Conservation (phyloP, 1,139 yeast genomes). For the Suhomyces chickasaworum region DNA sequence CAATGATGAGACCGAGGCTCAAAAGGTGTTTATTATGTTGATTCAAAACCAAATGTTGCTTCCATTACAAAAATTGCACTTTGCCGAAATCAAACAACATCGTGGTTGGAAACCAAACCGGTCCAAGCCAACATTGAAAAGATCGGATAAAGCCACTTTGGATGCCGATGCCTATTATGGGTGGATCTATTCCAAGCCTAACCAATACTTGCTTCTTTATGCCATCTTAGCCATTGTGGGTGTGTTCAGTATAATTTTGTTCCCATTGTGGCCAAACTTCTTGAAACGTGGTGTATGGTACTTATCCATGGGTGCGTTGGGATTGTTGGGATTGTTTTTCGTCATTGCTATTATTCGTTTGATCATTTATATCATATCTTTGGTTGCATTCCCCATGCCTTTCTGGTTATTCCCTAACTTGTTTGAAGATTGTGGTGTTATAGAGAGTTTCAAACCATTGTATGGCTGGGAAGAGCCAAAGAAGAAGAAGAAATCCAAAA, state of each 20-base stretch:
- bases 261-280: conserved; percentile 94
- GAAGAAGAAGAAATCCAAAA: conserved; percentile 25
- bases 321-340: conserved; percentile 74
- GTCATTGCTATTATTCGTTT: conserved; percentile 78
- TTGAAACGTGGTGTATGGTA: conserved; percentile 94
- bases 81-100: conserved; percentile 64
- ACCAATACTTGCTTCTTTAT: conserved; percentile 63
- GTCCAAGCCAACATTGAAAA: conserved; percentile 71
- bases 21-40: conserved; percentile 61
- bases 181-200: conserved; percentile 85
- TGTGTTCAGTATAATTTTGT: conserved; percentile 76
- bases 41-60: conserved; percentile 75
- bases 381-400: conserved; percentile 62
- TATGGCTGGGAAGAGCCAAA: conserved; percentile 80
- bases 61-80: conserved; percentile 73
- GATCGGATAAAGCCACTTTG: conserved; percentile 68
- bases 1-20: conserved; percentile 55
- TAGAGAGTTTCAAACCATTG: conserved; percentile 87
- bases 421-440: conserved; percentile 92
- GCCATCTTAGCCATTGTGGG: conserved; percentile 66
- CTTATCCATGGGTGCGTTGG: conserved; percentile 74
- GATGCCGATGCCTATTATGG: conserved; percentile 78
- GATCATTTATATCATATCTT: conserved; percentile 65
- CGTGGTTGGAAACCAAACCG: conserved; percentile 67
- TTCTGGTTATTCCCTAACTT: conserved; percentile 96